These are phyloP conservation scores for Neurospora tetrasperma DNA, from an alignment of 495 filamentous ascomycete genomes.

Conservation along the genomic window DNA sequence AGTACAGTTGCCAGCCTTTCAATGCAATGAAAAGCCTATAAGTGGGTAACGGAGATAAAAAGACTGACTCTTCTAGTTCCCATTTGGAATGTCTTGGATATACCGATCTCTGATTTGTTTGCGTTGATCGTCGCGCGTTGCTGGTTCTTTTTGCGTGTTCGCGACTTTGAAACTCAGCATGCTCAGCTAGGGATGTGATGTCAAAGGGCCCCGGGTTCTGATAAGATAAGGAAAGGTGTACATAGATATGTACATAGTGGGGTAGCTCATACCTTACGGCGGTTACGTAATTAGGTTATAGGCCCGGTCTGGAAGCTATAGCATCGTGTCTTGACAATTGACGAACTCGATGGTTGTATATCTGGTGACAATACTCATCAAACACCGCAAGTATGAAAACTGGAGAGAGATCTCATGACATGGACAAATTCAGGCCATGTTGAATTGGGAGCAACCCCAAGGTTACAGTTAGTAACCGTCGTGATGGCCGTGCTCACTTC, in stretches of 20 bases:
- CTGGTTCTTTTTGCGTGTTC: not conserved
- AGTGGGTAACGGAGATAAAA: not conserved
- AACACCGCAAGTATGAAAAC: not conserved
- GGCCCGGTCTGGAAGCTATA: not conserved
- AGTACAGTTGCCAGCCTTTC: no score
- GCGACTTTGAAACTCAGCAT: not conserved
- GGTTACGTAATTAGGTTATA: not conserved
- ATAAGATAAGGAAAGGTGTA: not conserved
- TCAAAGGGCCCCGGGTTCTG: not conserved
- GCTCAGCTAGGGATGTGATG: not conserved
- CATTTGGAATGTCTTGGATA: not conserved
- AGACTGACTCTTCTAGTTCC: not conserved
- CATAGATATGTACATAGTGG: not conserved
- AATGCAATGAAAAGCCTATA: not conserved
- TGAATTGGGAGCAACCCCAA: no score
- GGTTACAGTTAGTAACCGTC: not conserved
- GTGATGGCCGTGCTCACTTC: not conserved
- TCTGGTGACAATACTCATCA: not conserved
- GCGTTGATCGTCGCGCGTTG: not conserved
- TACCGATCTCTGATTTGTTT: not conserved
- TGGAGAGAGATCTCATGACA: not conserved
- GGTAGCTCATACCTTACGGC: not conserved
- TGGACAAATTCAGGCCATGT: no score
- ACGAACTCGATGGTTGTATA: not conserved
- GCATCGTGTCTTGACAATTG: not conserved